These are phyloP conservation scores for Circinella umbellata DNA, from an alignment of 371 early-diverging fungal genomes.

Conservation along the genomic window DNA sequence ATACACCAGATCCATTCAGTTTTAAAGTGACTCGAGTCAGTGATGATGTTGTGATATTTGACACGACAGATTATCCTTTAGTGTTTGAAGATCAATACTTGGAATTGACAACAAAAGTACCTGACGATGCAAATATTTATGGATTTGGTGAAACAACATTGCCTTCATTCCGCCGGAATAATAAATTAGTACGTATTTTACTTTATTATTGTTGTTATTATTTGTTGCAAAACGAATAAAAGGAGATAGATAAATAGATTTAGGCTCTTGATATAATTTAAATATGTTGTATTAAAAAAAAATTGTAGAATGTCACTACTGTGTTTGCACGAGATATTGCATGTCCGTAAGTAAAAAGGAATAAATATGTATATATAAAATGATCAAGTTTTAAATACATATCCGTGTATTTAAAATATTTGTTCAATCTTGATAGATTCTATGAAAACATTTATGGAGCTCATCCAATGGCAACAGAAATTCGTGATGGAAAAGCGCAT, in stretches of 20 bases:
- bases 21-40: conserved; percentile 58
- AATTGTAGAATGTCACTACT: conserved; percentile 35
- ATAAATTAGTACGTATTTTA: conserved; percentile 12
- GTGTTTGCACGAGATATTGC: conserved; percentile 67
- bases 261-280: too few relatives aligned
- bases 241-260: too few relatives aligned
- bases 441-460: conserved; percentile 71
- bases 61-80: conserved; percentile 59
- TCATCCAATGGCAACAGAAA: conserved; percentile 76
- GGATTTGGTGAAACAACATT: conserved; percentile 73
- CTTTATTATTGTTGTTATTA: too few relatives aligned
- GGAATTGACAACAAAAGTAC: conserved; percentile 60
- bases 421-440: conserved; percentile 21
- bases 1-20: conserved; percentile 55
- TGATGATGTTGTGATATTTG: conserved; percentile 57
- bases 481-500: conserved; percentile 65
- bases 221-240: too few relatives aligned
- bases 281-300: background rate
- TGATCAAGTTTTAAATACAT: too few relatives aligned
- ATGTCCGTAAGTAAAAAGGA: conserved; percentile 34
- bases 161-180: conserved; percentile 45
- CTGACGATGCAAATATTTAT: conserved; percentile 66
- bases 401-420: too few relatives aligned
- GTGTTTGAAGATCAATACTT: conserved; percentile 76
- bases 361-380: too few relatives aligned